Evolutionary conservation across 2,329 filamentous ascomycete species (phyloP), one percentile per base, ranked within the genome.

Genomic region (Ophiostoma perfectum): DNA sequence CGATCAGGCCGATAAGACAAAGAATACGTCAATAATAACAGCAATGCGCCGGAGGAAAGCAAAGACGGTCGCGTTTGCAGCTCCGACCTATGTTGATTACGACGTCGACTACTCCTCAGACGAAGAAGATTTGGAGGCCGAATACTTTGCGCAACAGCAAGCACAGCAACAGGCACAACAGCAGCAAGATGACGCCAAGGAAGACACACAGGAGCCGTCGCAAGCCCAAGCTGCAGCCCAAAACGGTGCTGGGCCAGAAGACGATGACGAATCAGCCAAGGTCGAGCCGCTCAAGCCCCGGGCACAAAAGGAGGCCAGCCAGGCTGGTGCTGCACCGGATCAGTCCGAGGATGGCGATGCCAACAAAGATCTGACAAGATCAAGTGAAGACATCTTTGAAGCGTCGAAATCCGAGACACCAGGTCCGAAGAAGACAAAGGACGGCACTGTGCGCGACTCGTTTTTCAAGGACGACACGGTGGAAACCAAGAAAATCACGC

Each of bases 381-480:
- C 81, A 65, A 91, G 88, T 73, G 90, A 92, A 68, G 91, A 94
- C 63, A 84, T 86, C 3, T 84, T 89, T 68, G 85, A 87, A 64
- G 79, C 71, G 8, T 72, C 77, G 64, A 86, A 82, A 70, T 74
- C 78, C 1, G 82, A 68, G 81, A 85, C 58, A 3, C 73, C 72
- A 0, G 80, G 80, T 1, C 79, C 81, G 1, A 84, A 83, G 76
- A 86, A 89, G 75, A 93, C 92, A 47, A 87, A 90, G 72, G 96
- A 96, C 73, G 93, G 93, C 58, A 94, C 91, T 36, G 85, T 97
- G 62, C 87, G 94, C 72, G 94, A 98, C 78, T 97, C 94, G 0
- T 97, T 98, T 82, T 97, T 97, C 83, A 96, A 93, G 78, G 95
- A 98, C 75, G 94, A 99, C 75, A 92, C 87, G 44, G 90, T 92